These are phyloP conservation scores for Vanderwaltozyma tropicalis DNA, from an alignment of 805 yeast species.

Conservation along the genomic window DNA sequence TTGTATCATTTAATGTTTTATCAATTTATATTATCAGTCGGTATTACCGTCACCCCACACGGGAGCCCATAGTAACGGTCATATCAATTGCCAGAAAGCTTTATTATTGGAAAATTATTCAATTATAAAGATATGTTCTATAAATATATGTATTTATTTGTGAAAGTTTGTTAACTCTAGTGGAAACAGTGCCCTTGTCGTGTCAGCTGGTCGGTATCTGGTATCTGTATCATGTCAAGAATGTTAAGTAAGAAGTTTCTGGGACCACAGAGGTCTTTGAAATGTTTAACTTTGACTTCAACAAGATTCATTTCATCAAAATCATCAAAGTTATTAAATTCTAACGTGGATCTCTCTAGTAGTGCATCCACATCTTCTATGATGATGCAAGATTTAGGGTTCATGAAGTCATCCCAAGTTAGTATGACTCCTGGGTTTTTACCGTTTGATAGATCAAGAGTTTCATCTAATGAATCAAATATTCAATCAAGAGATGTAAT, in stretches of 20 bases:
- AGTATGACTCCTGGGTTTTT: constrained; percentile 9
- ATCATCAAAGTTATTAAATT: constrained; percentile 6
- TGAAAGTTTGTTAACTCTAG: too few relatives aligned
- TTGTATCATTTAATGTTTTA: too few relatives aligned
- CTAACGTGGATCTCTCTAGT: constrained; percentile 4
- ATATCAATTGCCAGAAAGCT: too few relatives aligned
- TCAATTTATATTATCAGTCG: too few relatives aligned
- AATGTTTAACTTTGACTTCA: constrained; percentile 1
- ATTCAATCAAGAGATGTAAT: constrained; percentile 41
- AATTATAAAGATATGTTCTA: too few relatives aligned
- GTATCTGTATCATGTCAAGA: not conserved
- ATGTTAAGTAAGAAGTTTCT: not conserved
- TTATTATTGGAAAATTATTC: too few relatives aligned
- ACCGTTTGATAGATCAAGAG: constrained; percentile 21
- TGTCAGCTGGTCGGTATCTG: too few relatives aligned
- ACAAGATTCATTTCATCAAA: constrained; percentile 9
- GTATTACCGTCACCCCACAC: too few relatives aligned
- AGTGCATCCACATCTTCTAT: constrained; percentile 1
- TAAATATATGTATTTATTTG: too few relatives aligned
- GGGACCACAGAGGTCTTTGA: not conserved
- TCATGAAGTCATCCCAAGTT: constrained; percentile 7
- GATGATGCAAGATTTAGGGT: constrained; percentile 8
- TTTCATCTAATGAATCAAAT: constrained; percentile 7
- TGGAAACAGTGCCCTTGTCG: too few relatives aligned
- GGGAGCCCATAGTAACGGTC: too few relatives aligned